phyloP scores from a whole-genome alignment of 2,329 filamentous ascomycete genomes.

The Daldinia sp. region DNA sequence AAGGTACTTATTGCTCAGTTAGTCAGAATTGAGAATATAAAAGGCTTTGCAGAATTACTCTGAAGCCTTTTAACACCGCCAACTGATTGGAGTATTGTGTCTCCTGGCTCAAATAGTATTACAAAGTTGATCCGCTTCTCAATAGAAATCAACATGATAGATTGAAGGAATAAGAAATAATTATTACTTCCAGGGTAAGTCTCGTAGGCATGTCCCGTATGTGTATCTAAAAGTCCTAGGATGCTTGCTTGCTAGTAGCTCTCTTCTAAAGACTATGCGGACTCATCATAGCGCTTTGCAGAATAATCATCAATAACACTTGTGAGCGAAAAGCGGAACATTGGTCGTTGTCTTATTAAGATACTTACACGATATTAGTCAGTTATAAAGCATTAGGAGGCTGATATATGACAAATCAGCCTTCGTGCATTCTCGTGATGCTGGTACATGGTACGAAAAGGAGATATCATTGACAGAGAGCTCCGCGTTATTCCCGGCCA shows the following conservation, averaged over 20 bases:
- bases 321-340: neutral
- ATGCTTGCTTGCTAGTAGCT: neutral
- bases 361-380: neutral
- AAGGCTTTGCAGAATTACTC: neutral
- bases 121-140: neutral
- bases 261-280: neutral
- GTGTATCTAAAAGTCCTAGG: neutral
- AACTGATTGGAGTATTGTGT: neutral
- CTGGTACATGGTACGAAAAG: neutral
- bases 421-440: neutral
- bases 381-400: neutral
- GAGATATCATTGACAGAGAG: neutral
- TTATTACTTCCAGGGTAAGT: neutral
- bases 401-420: neutral
- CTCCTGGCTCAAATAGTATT: neutral
- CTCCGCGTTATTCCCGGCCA: neutral
- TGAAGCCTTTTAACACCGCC: neutral
- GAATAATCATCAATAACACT: neutral
- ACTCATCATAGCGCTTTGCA: neutral
- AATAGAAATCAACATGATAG: too few species aligned
- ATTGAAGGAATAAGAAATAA: neutral
- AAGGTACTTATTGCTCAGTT: neutral
- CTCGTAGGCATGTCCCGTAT: neutral
- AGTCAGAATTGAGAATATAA: neutral
- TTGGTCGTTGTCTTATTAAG: conserved; percentile 1